Percentiles rank a stretch among this genome's conserved stretches.
phyloP scores from a whole-genome alignment of 148 eudicot genomes.

The Persicaria tinctoria region DNA sequence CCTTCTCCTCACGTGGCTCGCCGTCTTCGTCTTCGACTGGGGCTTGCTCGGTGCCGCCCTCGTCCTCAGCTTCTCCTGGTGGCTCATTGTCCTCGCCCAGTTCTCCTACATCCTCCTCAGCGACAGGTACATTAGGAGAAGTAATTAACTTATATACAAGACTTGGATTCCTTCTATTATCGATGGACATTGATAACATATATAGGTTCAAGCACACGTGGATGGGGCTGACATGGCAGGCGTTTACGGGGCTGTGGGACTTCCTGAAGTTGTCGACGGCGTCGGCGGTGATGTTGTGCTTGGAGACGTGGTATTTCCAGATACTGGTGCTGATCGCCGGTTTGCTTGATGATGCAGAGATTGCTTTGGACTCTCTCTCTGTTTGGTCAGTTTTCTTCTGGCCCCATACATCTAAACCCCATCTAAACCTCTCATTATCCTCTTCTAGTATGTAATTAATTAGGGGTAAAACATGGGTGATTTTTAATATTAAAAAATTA shows the following conservation, averaged over 20 bases:
- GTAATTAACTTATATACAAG: not conserved
- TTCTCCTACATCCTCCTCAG: conserved; percentile 33
- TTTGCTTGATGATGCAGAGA: conserved; percentile 31
- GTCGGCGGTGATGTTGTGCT: conserved; percentile 53
- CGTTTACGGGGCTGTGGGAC: conserved; percentile 37
- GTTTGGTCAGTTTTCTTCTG: conserved; percentile 25
- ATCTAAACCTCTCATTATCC: not conserved
- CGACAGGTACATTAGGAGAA: conserved; percentile 11
- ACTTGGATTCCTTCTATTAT: not conserved
- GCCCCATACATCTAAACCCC: no score
- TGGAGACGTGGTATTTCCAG: conserved; percentile 50
- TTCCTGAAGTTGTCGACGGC: conserved; percentile 36
- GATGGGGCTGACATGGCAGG: conserved; percentile 35
- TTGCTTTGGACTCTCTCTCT: conserved; percentile 47
- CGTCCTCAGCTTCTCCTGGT: conserved; percentile 46
- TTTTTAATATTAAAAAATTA: no score
- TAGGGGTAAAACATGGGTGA: no score
- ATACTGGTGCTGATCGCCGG: conserved; percentile 44
- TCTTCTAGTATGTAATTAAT: no score
- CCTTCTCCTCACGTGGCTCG: conserved; percentile 30
- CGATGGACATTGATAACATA: not conserved
- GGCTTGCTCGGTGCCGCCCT: conserved; percentile 43
- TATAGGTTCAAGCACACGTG: conserved; percentile 27
- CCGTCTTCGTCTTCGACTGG: conserved; percentile 23
- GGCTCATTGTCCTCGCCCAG: conserved; percentile 44